These are phyloP conservation scores for Aspergillus kassunensis DNA, from an alignment of 495 filamentous ascomycete species.

Conservation along the genomic window DNA sequence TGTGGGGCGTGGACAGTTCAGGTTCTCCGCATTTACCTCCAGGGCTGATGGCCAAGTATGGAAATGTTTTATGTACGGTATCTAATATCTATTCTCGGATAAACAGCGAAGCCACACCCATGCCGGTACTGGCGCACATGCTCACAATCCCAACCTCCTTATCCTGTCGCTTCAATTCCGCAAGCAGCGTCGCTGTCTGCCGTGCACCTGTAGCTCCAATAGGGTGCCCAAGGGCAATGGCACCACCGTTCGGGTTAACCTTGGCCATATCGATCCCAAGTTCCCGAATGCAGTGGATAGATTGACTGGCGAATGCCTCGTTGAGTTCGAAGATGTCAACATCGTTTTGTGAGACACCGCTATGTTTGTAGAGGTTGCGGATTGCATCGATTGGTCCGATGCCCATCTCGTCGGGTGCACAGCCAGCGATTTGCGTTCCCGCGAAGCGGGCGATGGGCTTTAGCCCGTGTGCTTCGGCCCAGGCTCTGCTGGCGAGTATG, in stretches of 20 bases:
- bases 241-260: slow-evolving; percentile 1
- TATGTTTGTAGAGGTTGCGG: slow-evolving; percentile 72
- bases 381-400: slow-evolving; percentile 83
- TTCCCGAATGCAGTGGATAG: slow-evolving; percentile 71
- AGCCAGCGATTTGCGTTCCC: slow-evolving; percentile 74
- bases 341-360: slow-evolving; percentile 64
- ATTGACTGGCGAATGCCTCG: slow-evolving; percentile 90
- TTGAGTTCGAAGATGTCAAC: slow-evolving; percentile 83
- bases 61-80: too few relatives aligned
- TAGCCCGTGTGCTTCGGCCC: slow-evolving; percentile 67
- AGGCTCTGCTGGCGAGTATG: slow-evolving; percentile 78
- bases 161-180: slow-evolving; percentile 62
- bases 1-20: neutral
- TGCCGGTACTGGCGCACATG: slow-evolving; percentile 78
- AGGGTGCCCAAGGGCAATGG: slow-evolving; percentile 1
- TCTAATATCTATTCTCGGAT: slow-evolving; percentile 55
- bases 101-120: slow-evolving; percentile 74
- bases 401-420: slow-evolving; percentile 86
- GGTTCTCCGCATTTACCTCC: neutral
- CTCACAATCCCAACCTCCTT: slow-evolving; percentile 72
- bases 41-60: too few relatives aligned
- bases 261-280: slow-evolving; percentile 65
- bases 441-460: slow-evolving; percentile 85
- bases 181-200: slow-evolving; percentile 70
- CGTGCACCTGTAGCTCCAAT: slow-evolving; percentile 56